phyloP scores from a whole-genome alignment of 257 asterid species.

The Primulina huaijiensis region DNA sequence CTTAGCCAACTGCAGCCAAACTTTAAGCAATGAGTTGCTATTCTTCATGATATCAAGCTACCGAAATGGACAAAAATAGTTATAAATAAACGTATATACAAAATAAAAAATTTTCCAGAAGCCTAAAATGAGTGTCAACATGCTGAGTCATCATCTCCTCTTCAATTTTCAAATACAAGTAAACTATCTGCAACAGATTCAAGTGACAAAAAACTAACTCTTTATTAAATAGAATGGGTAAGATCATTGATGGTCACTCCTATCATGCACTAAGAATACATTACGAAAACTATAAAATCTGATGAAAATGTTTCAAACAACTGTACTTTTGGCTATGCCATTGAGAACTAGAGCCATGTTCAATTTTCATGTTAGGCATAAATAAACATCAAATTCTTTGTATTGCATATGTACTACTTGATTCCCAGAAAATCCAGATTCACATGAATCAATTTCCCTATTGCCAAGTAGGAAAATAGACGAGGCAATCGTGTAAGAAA shows the following conservation, averaged over 20 bases:
- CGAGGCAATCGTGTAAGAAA: too few relatives aligned
- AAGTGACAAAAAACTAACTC: not conserved
- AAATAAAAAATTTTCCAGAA: not conserved
- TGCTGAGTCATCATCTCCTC: not conserved
- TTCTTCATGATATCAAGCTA: conserved; percentile 6
- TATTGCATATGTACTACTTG: conserved; percentile 4
- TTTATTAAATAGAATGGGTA: not conserved
- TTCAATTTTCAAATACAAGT: not conserved
- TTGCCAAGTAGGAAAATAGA: too few relatives aligned
- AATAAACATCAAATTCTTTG: not conserved
- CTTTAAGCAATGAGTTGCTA: not conserved
- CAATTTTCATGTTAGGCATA: not conserved
- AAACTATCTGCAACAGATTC: not conserved
- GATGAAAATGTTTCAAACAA: too few relatives aligned
- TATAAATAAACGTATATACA: not conserved
- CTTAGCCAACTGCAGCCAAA: too few relatives aligned
- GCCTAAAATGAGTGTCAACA: not conserved
- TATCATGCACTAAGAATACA: too few relatives aligned
- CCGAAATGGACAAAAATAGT: conserved; percentile 15
- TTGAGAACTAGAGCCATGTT: conserved; percentile 3
- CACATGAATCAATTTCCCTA: too few relatives aligned
- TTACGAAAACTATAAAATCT: too few relatives aligned
- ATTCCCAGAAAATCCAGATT: conserved; percentile 2
- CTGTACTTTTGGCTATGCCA: not conserved
- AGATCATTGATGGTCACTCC: too few relatives aligned